Conservation (phyloP, 225 moss, liverwort and hornwort species). For the Marchantia polymorpha region DNA sequence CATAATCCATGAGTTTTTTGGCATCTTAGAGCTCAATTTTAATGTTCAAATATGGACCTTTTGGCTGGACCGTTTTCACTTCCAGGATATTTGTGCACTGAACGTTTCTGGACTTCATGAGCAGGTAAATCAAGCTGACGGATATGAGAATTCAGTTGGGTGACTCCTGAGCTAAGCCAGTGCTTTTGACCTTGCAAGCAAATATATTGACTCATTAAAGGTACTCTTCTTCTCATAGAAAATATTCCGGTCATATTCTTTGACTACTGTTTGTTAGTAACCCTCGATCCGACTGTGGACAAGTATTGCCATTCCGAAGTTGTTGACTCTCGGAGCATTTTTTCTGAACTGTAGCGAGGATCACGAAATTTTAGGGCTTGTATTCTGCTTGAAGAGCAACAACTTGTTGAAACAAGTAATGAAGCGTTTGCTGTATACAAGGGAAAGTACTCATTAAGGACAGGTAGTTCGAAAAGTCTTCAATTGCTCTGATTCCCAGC, state of each 20-base stretch:
- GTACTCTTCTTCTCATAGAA: neutral
- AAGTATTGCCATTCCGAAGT: neutral
- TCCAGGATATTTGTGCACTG: neutral
- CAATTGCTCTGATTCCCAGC: too few species aligned
- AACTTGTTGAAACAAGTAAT: too few species aligned
- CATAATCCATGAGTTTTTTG: neutral
- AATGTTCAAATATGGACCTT: neutral
- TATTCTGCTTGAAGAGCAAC: neutral
- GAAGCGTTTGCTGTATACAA: too few species aligned
- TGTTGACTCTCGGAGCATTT: neutral
- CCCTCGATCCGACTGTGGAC: neutral
- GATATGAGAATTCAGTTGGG: neutral
- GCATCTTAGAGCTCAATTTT: neutral
- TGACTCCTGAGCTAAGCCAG: neutral
- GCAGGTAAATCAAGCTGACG: neutral
- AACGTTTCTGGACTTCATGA: neutral
- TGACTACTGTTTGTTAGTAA: neutral
- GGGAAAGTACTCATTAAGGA: too few species aligned
- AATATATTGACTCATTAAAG: neutral
- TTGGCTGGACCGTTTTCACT: neutral
- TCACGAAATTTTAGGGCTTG: neutral
- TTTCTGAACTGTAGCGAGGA: neutral
- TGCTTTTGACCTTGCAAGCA: neutral
- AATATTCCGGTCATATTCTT: neutral
- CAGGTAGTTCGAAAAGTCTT: too few species aligned